Conservation (phyloP, 2,329 filamentous ascomycete species). For the Rutstroemia sp. region DNA sequence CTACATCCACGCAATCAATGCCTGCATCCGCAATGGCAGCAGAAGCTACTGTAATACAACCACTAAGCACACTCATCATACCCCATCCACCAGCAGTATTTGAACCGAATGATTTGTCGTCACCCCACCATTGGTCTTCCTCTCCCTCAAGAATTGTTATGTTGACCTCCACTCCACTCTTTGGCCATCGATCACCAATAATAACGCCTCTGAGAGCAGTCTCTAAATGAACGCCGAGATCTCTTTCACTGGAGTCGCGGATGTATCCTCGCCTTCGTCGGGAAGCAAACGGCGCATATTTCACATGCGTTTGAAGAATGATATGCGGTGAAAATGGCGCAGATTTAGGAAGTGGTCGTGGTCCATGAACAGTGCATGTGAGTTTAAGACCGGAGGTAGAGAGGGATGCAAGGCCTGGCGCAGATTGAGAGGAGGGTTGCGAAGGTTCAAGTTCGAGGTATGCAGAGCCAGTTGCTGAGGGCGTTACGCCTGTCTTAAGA, state of each 20-base stretch:
- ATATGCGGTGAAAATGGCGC: slow-evolving; percentile 90
- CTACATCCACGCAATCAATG: slow-evolving; percentile 89
- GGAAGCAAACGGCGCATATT: slow-evolving; percentile 92
- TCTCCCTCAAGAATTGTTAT: slow-evolving; percentile 92
- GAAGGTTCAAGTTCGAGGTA: slow-evolving; percentile 62
- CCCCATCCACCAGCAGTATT: slow-evolving; percentile 65
- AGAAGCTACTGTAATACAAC: slow-evolving; percentile 88
- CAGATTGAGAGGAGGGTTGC: slow-evolving; percentile 38
- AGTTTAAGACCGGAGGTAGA: slow-evolving; percentile 67
- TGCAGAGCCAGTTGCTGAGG: slow-evolving; percentile 87
- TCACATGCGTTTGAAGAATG: slow-evolving; percentile 86
- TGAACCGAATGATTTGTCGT: slow-evolving; percentile 42
- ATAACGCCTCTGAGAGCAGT: slow-evolving; percentile 83
- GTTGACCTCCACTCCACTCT: slow-evolving; percentile 92
- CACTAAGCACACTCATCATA: slow-evolving; percentile 83
- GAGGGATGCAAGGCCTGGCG: slow-evolving; percentile 39
- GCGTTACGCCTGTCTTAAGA: slow-evolving; percentile 84
- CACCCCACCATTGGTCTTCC: slow-evolving; percentile 64
- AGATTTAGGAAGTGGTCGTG: slow-evolving; percentile 80
- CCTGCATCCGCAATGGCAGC: slow-evolving; percentile 90
- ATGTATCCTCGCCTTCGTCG: slow-evolving; percentile 76
- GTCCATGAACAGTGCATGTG: slow-evolving; percentile 87
- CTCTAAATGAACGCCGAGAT: slow-evolving; percentile 85
- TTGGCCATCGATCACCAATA: slow-evolving; percentile 95
- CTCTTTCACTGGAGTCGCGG: slow-evolving; percentile 77